Conservation (phyloP, 2,329 filamentous ascomycete species). For the Bimuria novae-zelandiae region DNA sequence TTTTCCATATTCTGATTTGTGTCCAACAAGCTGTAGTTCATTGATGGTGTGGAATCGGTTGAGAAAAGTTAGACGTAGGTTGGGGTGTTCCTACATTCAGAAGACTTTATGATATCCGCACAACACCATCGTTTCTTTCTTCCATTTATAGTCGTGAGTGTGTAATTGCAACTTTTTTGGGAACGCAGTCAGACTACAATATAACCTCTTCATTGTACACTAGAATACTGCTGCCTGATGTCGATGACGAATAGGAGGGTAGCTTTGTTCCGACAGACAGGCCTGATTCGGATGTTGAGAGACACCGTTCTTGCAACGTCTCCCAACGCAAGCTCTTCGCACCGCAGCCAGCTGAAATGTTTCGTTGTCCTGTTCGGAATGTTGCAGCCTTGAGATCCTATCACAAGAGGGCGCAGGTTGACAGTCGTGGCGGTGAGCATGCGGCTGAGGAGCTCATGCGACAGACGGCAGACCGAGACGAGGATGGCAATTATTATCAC, state of each 20-base stretch:
- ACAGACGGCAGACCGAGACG: neutral
- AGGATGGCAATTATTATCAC: too few relatives aligned
- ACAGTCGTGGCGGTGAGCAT: neutral
- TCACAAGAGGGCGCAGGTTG: neutral
- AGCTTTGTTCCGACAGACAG: neutral
- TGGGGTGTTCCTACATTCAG: neutral
- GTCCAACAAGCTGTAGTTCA: too few relatives aligned
- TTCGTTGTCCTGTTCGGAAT: conserved; percentile 1
- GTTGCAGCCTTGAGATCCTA: neutral
- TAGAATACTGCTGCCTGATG: neutral
- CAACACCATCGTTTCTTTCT: neutral
- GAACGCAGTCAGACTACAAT: neutral
- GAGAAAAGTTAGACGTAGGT: neutral
- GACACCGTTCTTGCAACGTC: neutral
- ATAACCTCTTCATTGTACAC: neutral
- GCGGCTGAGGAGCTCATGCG: neutral
- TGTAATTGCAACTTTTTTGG: too few relatives aligned
- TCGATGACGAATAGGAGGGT: neutral
- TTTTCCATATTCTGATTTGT: too few relatives aligned
- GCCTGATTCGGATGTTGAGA: too few relatives aligned
- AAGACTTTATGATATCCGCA: neutral
- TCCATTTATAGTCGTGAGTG: neutral
- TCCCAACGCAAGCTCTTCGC: neutral
- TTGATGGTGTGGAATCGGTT: too few relatives aligned
- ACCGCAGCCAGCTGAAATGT: neutral